Evolutionary conservation across 108 stramenopile species (phyloP).

Genomic region (Pseudonitzschia multiseries): DNA sequence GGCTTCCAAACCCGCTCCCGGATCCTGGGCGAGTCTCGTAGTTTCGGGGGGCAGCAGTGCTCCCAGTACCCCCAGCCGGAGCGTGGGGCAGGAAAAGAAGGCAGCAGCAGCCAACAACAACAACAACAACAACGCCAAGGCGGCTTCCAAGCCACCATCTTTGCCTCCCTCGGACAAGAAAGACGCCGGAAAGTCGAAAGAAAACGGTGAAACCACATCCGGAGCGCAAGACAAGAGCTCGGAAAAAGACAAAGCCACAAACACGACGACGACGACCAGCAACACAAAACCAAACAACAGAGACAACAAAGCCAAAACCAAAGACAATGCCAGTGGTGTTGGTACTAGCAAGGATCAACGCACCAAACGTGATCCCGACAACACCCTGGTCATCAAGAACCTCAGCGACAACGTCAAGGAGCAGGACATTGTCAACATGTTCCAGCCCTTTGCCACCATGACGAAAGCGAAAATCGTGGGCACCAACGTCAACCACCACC

Average conservation of each 20-base stretch:
- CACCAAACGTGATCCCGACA: slow-evolving; percentile 67
- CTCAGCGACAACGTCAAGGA: slow-evolving; percentile 71
- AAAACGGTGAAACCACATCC: slow-evolving; percentile 19
- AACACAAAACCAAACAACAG: slow-evolving; percentile 27
- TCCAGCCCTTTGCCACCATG: slow-evolving; percentile 65
- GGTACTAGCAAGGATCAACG: neutral
- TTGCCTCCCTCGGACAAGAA: slow-evolving; percentile 8
- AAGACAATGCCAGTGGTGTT: slow-evolving; percentile 1
- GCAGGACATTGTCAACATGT: slow-evolving; percentile 66
- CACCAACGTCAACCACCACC: slow-evolving; percentile 64
- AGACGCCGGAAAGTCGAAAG: neutral
- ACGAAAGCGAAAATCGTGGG: slow-evolving; percentile 67
- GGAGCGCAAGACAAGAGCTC: neutral
- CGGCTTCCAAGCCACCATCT: slow-evolving; percentile 26
- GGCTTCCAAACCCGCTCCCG: slow-evolving; percentile 52
- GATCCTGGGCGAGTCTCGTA: slow-evolving; percentile 85
- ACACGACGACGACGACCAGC: slow-evolving; percentile 9
- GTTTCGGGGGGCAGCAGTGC: slow-evolving; percentile 48
- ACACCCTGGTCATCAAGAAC: slow-evolving; percentile 82
- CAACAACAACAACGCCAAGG: slow-evolving; percentile 14
- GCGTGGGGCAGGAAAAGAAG: slow-evolving; percentile 14
- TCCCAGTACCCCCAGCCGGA: slow-evolving; percentile 21
- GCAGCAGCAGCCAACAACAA: neutral
- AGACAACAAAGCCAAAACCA: neutral
- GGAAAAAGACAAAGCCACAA: slow-evolving; percentile 12